Conservation (phyloP, 371 early-diverging fungal species). For the Saksenaea vasiformis region DNA sequence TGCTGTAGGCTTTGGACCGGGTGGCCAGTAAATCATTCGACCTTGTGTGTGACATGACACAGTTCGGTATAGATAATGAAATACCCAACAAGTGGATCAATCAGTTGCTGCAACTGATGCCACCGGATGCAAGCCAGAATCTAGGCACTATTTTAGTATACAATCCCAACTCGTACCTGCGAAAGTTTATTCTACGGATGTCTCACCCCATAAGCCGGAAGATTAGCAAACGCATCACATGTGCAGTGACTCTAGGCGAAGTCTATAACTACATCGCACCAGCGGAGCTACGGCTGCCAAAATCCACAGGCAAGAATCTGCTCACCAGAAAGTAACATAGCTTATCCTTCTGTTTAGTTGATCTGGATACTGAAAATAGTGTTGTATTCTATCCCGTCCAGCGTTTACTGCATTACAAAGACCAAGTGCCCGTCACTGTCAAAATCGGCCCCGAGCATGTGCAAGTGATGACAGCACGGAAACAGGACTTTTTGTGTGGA, state of each 20-base stretch:
- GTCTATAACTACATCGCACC: constrained; percentile 71
- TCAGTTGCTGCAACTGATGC: constrained; percentile 75
- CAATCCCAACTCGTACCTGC: constrained; percentile 80
- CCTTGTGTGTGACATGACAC: constrained; percentile 80
- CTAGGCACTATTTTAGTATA: constrained; percentile 69
- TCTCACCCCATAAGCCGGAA: constrained; percentile 61
- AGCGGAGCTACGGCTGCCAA: constrained; percentile 77
- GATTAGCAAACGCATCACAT: constrained; percentile 63
- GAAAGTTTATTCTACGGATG: constrained; percentile 68
- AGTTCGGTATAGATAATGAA: constrained; percentile 82
- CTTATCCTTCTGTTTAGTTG: constrained; percentile 37
- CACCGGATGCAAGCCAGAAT: constrained; percentile 57
- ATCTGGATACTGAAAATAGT: constrained; percentile 69
- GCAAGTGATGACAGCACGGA: constrained; percentile 72
- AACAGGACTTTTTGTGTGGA: constrained; percentile 71
- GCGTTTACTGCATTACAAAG: constrained; percentile 61
- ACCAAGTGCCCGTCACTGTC: constrained; percentile 77
- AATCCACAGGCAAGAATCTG: constrained; percentile 56
- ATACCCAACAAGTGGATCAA: constrained; percentile 75
- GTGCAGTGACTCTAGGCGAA: constrained; percentile 69
- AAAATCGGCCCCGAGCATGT: constrained; percentile 82
- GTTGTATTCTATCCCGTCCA: constrained; percentile 67
- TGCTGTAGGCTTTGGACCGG: constrained; percentile 55
- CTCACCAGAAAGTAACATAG: neutral
- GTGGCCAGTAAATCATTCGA: constrained; percentile 69